phyloP scores from a whole-genome alignment of 2,329 filamentous ascomycete species.

The Penicillium paneum region DNA sequence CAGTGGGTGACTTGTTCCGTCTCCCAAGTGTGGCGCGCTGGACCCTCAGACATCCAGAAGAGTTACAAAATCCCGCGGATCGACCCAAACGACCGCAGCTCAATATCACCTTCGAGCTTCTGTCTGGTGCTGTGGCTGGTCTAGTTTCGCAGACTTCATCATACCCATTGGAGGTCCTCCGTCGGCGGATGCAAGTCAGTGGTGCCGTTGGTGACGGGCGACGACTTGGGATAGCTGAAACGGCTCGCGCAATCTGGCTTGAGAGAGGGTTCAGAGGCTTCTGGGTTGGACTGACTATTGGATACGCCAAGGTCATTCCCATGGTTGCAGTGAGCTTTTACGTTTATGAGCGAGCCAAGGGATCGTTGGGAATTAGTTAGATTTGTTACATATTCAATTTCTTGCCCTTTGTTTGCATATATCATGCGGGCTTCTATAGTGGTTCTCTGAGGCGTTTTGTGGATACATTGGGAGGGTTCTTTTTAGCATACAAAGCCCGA shows the following conservation, averaged over 20 bases:
- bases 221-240: conserved; percentile 73
- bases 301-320: conserved; percentile 90
- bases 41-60: conserved; percentile 64
- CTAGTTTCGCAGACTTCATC: conserved; percentile 86
- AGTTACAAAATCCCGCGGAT: conserved; percentile 51
- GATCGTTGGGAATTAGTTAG: conserved; percentile 52
- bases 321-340: conserved; percentile 74
- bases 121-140: conserved; percentile 79
- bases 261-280: conserved; percentile 79
- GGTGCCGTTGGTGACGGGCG: conserved; percentile 90
- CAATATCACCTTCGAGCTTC: conserved; percentile 80
- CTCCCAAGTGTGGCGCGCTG: conserved; percentile 63
- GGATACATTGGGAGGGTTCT: conserved; percentile 10
- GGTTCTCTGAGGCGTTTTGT: conserved; percentile 21
- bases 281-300: conserved; percentile 89
- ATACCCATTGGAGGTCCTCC: conserved; percentile 89
- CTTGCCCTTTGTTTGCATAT: conserved; percentile 2
- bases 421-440: conserved; percentile 12
- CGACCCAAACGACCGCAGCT: conserved; percentile 62
- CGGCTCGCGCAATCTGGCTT: conserved; percentile 67
- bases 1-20: conserved; percentile 78
- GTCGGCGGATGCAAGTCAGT: conserved; percentile 92
- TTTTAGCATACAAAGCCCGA: conserved; percentile 15
- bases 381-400: not conserved
- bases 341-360: conserved; percentile 64